These are phyloP conservation scores for Tausonia pullulans DNA, from an alignment of 1,284 basidiomycete genomes.

Conservation along the genomic window DNA sequence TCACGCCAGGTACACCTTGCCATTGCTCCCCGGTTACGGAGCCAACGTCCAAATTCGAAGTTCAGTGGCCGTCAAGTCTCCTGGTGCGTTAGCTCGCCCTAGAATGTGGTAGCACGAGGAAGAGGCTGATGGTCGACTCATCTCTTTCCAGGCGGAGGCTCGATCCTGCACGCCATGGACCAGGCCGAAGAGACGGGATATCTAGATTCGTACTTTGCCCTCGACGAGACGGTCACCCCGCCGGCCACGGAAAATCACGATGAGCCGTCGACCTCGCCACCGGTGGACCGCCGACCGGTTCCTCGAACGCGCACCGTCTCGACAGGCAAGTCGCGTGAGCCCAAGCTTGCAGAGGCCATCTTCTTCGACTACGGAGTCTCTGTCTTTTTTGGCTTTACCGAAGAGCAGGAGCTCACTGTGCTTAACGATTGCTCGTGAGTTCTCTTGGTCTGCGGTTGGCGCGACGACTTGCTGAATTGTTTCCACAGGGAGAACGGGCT, in stretches of 20 bases:
- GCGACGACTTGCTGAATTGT: no score
- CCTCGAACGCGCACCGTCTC: background rate
- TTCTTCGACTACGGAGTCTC: conserved; percentile 71
- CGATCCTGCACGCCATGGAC: conserved; percentile 55
- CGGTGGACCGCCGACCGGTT: background rate
- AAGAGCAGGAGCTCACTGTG: conserved; percentile 53
- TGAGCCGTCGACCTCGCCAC: conserved; percentile 2
- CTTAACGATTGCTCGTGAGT: conserved; percentile 55
- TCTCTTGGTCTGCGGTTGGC: no score
- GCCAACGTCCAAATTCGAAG: conserved; percentile 72
- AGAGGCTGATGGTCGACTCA: background rate
- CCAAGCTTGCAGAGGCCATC: conserved; percentile 63
- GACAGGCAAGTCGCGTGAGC: conserved; percentile 21
- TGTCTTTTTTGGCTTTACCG: conserved; percentile 72
- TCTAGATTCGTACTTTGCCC: conserved; percentile 66
- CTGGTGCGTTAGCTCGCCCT: conserved; percentile 23
- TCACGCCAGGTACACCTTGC: conserved; percentile 64
- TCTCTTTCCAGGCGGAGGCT: conserved; percentile 39
- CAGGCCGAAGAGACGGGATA: conserved; percentile 85
- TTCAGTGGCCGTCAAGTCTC: conserved; percentile 53
- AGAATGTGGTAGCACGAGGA: no score
- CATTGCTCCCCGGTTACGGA: conserved; percentile 81
- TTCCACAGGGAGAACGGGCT: conserved; percentile 3
- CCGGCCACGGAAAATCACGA: background rate
- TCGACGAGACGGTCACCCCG: background rate